Percentiles rank a stretch among this genome's conserved stretches.
phyloP scores from a whole-genome alignment of 768 basidiomycete species.

The Lactarius trivialis region DNA sequence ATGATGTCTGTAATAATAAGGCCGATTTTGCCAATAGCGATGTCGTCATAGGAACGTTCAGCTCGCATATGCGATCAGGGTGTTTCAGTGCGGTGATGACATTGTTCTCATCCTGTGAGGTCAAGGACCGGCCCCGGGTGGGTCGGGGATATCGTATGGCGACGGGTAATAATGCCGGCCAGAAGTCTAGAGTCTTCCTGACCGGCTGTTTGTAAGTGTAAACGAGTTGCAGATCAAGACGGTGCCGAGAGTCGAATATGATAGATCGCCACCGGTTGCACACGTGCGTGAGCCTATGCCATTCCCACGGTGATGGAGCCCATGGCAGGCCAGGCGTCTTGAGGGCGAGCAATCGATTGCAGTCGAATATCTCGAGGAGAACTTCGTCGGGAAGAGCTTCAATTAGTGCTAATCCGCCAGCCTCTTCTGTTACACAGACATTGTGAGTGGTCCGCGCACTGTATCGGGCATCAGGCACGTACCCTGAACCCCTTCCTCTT shows the following conservation, averaged over 20 bases:
- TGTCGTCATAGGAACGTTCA: neutral
- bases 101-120: neutral
- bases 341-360: neutral
- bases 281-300: slow-evolving; percentile 11
- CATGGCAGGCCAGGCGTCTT: neutral
- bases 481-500: neutral
- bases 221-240: slow-evolving; percentile 1
- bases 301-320: slow-evolving; percentile 8
- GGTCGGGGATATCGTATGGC: neutral
- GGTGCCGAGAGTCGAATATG: slow-evolving; percentile 2
- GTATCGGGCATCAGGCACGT: neutral
- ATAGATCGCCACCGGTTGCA: slow-evolving; percentile 5
- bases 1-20: neutral
- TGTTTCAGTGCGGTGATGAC: slow-evolving; percentile 5
- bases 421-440: neutral
- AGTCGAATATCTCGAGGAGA: slow-evolving; percentile 9
- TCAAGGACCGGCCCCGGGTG: neutral
- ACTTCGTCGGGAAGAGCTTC: slow-evolving; percentile 3
- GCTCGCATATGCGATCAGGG: neutral
- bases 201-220: neutral
- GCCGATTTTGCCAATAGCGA: neutral
- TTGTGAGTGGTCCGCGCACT: too few species aligned
- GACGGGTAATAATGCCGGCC: slow-evolving; percentile 2
- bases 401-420: neutral
- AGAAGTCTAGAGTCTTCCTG: neutral